Conservation (phyloP, 2,329 filamentous ascomycete species). For the Colletotrichum liriopes region DNA sequence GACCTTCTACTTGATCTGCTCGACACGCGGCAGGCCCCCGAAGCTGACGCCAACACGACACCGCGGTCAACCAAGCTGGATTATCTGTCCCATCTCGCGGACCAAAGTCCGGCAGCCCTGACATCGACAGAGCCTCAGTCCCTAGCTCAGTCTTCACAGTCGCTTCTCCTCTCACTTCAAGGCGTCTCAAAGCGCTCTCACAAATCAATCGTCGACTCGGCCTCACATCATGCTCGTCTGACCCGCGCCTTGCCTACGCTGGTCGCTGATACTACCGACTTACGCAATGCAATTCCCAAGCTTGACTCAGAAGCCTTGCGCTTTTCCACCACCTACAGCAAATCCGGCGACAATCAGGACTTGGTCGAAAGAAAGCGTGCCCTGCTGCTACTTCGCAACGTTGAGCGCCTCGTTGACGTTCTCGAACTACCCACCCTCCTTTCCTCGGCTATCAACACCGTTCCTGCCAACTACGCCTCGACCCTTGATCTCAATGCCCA, state of each 20-base stretch:
- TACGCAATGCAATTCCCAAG: conserved; percentile 81
- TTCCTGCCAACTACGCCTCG: conserved; percentile 84
- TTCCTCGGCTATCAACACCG: conserved; percentile 80
- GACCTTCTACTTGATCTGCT: conserved; percentile 83
- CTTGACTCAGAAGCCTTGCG: conserved; percentile 84
- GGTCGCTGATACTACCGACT: conserved; percentile 74
- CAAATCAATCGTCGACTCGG: conserved; percentile 85
- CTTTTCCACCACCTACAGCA: conserved; percentile 89
- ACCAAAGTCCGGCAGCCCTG: conserved; percentile 82
- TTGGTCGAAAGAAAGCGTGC: conserved; percentile 84
- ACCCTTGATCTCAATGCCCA: conserved; percentile 95
- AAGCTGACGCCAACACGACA: conserved; percentile 4
- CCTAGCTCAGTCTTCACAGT: conserved; percentile 86
- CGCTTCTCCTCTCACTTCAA: conserved; percentile 86
- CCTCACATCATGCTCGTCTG: conserved; percentile 82
- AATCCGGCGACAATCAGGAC: conserved; percentile 77
- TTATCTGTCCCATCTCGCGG: conserved; percentile 85
- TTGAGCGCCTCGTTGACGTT: conserved; percentile 90
- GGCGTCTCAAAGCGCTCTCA: conserved; percentile 91
- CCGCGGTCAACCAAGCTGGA: conserved; percentile 55
- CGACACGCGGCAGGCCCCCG: conserved; percentile 45
- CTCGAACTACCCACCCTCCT: conserved; percentile 91
- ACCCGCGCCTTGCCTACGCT: conserved; percentile 80
- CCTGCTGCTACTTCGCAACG: conserved; percentile 86
- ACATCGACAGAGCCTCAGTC: conserved; percentile 82